Evolutionary conservation across 1,284 basidiomycete species (phyloP), one percentile per base, ranked within the genome.

Genomic region (Takashimella koratensis): DNA sequence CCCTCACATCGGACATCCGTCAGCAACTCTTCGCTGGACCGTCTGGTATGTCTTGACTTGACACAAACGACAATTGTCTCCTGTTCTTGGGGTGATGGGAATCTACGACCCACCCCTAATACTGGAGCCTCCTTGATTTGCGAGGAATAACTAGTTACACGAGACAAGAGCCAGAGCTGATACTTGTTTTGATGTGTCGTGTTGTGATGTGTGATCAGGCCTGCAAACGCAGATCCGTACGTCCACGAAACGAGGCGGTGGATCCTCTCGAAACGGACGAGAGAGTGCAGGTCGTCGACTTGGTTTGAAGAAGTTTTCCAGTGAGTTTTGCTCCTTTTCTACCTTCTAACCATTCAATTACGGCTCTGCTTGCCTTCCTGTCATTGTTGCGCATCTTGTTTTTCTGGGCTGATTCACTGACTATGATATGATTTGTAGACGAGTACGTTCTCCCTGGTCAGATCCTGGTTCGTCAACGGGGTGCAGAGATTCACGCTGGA

Each of bases 211-310:
- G n/a, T n/a, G n/a, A n/a, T 1, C 59, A 65, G 63, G 52, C 43
- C 51, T 60, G 26, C 57, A 62, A 39, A 52, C 60, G 4, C 84
- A 92, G 53, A 80, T 94, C 52, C 85, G 93, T 74, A 94, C 88
- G 21, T 90, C 93, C 43, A 96, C 94, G 51, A 97, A 97, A 77
- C 85, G 90, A 50, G 92, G 91, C 51, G 93, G 93, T 68, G 93
- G 93, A 50, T 89, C 87, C 23, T 87, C 92, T 4, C 85, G 86
- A 73, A 96, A 96, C 73, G 86, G 92, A 63, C 86, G 93, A 60
- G 88, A 89, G 57, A 92, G 90, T 2, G 86, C 90, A 27, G 93
- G 93, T 63, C 87, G 90, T 77, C 85, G 93, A 39, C 77, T 97
- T 45, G 94, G 93, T 65, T 80, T 96, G 43, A 97, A 97, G 79